Conservation (phyloP, 345 rosid species). For the Erysimum cheiranthoides region DNA sequence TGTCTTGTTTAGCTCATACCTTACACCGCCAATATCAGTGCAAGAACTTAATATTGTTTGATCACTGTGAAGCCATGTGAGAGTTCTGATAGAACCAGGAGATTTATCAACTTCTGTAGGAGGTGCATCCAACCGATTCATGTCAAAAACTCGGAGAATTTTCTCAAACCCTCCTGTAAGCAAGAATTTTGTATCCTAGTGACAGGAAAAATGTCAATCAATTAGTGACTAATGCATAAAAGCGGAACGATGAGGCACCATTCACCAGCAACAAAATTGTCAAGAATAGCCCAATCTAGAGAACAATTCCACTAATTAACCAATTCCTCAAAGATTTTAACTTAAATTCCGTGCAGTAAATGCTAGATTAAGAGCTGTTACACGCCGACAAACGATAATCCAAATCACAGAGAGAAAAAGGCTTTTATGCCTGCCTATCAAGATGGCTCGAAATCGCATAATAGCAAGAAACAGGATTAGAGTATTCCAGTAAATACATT, state of each 20-base stretch:
- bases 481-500: not conserved
- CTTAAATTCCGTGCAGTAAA: not conserved
- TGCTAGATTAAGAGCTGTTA: not conserved
- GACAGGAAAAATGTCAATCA: slow-evolving; percentile 1
- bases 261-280: not conserved
- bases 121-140: slow-evolving; percentile 50
- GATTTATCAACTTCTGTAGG: slow-evolving; percentile 49
- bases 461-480: not conserved
- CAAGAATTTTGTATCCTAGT: slow-evolving; percentile 71
- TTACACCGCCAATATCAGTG: slow-evolving; percentile 87
- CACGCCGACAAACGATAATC: slow-evolving; percentile 1
- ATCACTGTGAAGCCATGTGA: slow-evolving; percentile 51
- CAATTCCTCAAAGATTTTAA: not conserved
- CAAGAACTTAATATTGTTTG: slow-evolving; percentile 92
- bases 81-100: slow-evolving; percentile 51
- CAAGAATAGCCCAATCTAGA: not conserved
- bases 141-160: slow-evolving; percentile 41
- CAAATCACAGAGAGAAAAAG: not conserved
- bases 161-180: slow-evolving; percentile 48
- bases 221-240: not conserved
- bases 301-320: not conserved
- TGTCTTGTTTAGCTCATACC: slow-evolving; percentile 54
- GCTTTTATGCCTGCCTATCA: not conserved
- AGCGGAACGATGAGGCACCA: not conserved
- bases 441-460: not conserved